phyloP scores from a whole-genome alignment of 805 yeast species.

The Barnettozyma sucrosica region DNA sequence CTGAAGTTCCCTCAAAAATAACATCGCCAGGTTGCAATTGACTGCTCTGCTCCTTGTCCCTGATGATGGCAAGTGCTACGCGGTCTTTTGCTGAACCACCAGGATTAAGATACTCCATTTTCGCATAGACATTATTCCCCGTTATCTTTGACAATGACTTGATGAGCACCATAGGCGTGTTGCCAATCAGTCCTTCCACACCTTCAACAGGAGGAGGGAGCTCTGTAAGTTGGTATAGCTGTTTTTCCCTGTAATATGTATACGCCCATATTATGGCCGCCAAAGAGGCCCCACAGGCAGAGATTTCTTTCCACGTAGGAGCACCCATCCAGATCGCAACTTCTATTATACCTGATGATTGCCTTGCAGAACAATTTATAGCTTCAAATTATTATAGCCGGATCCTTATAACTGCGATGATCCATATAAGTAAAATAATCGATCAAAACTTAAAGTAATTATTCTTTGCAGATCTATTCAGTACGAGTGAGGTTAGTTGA shows the following conservation, averaged over 20 bases:
- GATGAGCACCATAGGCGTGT: conserved; percentile 78
- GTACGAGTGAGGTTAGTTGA: too few species aligned
- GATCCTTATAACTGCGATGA: too few species aligned
- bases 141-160: conserved; percentile 65
- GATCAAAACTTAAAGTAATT: too few species aligned
- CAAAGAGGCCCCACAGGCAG: conserved; percentile 20
- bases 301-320: conserved; percentile 23
- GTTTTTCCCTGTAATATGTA: not conserved
- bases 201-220: conserved; percentile 41
- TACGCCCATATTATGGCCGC: conserved; percentile 12
- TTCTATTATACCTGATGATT: not conserved
- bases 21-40: conserved; percentile 55
- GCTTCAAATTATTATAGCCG: too few species aligned
- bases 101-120: conserved; percentile 79
- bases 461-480: too few species aligned
- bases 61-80: conserved; percentile 80
- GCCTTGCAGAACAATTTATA: too few species aligned
- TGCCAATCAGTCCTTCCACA: conserved; percentile 76
- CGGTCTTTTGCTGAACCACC: conserved; percentile 96
- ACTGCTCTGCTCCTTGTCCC: conserved; percentile 59
- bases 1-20: conserved; percentile 93
- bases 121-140: conserved; percentile 81
- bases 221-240: conserved; percentile 11
- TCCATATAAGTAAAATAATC: too few species aligned
- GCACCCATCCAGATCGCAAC: not conserved